phyloP scores from a whole-genome alignment of 352 stramenopile genomes.

The Globisporangium echinulatum region DNA sequence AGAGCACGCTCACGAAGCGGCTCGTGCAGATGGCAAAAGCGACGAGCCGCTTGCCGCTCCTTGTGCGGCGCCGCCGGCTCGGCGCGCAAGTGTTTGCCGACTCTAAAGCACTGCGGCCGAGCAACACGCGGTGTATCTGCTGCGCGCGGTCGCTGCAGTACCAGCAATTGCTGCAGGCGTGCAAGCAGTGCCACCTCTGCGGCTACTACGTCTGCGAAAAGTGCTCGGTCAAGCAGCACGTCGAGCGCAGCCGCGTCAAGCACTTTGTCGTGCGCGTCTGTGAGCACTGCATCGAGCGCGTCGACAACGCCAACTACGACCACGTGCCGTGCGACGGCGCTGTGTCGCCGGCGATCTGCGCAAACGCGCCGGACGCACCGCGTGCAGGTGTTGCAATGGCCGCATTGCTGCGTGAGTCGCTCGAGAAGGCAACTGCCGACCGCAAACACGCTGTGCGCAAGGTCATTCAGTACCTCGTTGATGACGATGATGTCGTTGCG shows the following conservation, averaged over 20 bases:
- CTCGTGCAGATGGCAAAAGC: constrained; percentile 29
- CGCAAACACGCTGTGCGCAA: constrained; percentile 25
- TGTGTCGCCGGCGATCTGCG: neutral
- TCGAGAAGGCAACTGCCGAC: constrained; percentile 18
- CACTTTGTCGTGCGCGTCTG: constrained; percentile 38
- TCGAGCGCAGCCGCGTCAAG: constrained; percentile 26
- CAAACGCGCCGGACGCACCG: neutral
- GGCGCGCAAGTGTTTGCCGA: constrained; percentile 32
- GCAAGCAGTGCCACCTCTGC: constrained; percentile 1
- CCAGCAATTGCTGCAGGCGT: constrained; percentile 5
- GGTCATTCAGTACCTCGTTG: constrained; percentile 40
- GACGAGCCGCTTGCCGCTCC: constrained; percentile 24
- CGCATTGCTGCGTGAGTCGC: constrained; percentile 21
- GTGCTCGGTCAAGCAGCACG: constrained; percentile 33
- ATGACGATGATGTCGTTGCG: constrained; percentile 16
- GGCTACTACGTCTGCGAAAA: constrained; percentile 28
- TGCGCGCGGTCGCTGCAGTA: constrained; percentile 21
- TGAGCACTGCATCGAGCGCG: constrained; percentile 33
- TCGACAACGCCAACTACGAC: constrained; percentile 34
- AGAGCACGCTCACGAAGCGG: constrained; percentile 15
- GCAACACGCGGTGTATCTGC: constrained; percentile 26
- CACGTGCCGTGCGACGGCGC: constrained; percentile 9
- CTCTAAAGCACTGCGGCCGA: constrained; percentile 8
- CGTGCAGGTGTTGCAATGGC: neutral
- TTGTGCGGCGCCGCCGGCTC: constrained; percentile 28